Base-by-base conservation (phyloP, 805 yeast genomes). In the Monosporozyma siamensis region DNA sequence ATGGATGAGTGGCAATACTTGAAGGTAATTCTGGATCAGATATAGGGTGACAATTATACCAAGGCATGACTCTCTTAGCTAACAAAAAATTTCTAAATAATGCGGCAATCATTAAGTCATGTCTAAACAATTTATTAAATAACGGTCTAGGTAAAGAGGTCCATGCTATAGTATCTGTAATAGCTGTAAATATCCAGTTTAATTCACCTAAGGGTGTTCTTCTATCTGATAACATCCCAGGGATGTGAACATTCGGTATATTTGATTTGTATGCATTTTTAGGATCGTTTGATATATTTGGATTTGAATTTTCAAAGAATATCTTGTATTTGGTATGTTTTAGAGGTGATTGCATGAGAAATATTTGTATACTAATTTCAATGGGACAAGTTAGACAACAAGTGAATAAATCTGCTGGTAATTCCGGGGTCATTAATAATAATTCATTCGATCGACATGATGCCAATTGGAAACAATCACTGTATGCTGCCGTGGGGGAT, bases 151-250 rank as follows among this genome's bases (percentile, higher is more conserved):
- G 87, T 29, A 92, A 65, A 2, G 89, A 77, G 0, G 95, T 86
- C 97, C 97, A 92, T 2, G 98, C 98, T 41, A 92, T 90, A 0
- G 97, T 90, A 61, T 92, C 98, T 3, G 97, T 90, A 31, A 92
- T 87, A 2, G 98, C 97, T 1, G 97, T 92, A 64, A 90, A 92
- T 26, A 92, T 90, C 97, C 97, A 92, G 60, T 87, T 88, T 42
- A 92, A 71, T 59, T 92, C 98, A 27, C 98, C 98, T 35, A 92
- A 65, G 1, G 97, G 97, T 0, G 97, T 92, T 48, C 96, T 72
- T 56, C 97, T 74, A 58, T 92, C 98, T 3, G 95, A 84, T 38
- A 88, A 67, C 48, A 83, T 80, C 1, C 97, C 97, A 0, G 97
- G 97, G 12, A 90, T 85, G 27, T 75, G 72, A 31, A 89, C 64